A percentile compares a stretch with the other conserved stretches of the same genome.
Evolutionary conservation across 2,329 filamentous ascomycete genomes (phyloP).

Genomic region (Zarea fungicola): DNA sequence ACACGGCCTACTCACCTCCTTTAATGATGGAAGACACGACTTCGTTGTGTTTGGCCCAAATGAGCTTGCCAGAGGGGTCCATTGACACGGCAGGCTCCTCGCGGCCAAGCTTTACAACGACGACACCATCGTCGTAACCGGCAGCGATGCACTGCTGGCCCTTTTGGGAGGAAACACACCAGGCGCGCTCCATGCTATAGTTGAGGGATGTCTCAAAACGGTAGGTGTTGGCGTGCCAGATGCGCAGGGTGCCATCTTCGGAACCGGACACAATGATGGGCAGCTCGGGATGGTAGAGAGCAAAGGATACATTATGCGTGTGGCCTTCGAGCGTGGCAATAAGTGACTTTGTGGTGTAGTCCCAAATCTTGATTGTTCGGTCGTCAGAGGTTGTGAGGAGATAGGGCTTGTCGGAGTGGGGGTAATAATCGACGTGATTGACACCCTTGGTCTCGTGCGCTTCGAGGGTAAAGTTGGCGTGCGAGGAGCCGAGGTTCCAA

Average conservation of each 20-base stretch:
- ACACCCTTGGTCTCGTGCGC: constrained; percentile 97
- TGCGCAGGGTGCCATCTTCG: constrained; percentile 94
- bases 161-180: constrained; percentile 95
- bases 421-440: constrained; percentile 92
- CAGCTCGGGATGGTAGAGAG: constrained; percentile 94
- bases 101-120: constrained; percentile 94
- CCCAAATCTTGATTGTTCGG: constrained; percentile 96
- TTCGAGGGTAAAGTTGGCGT: constrained; percentile 93
- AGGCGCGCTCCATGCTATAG: constrained; percentile 92
- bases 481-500: constrained; percentile 91
- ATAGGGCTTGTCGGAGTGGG: constrained; percentile 72
- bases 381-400: constrained; percentile 96
- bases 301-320: constrained; percentile 96
- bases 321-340: constrained; percentile 96
- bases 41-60: constrained; percentile 94
- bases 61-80: constrained; percentile 91
- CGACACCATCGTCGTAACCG: constrained; percentile 95
- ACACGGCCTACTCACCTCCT: constrained; percentile 45
- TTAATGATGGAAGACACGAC: constrained; percentile 95
- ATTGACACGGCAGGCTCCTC: constrained; percentile 98
- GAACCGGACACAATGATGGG: constrained; percentile 97
- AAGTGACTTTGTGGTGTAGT: constrained; percentile 96
- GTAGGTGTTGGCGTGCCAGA: constrained; percentile 99
- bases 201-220: constrained; percentile 91
- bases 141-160: constrained; percentile 92